A percentile compares a stretch with the other conserved stretches of the same genome.
phyloP scores from a whole-genome alignment of 345 rosid genomes.

The Cochlearia excelsa region DNA sequence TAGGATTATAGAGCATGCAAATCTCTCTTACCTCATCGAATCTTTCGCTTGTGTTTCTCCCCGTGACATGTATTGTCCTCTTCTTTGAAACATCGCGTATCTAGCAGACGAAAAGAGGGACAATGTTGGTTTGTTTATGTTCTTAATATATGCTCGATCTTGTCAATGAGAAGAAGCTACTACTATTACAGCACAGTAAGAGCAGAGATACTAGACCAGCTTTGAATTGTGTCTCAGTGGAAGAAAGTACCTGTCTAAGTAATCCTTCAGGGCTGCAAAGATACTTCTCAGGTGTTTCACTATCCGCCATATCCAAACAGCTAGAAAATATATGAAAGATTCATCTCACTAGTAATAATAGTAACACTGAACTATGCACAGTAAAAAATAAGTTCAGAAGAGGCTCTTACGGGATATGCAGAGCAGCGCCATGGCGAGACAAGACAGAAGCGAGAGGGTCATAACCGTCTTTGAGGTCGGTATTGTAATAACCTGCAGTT shows the following conservation, averaged over 20 bases:
- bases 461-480: constrained; percentile 58
- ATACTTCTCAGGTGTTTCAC: constrained; percentile 56
- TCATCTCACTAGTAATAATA: constrained; percentile 9
- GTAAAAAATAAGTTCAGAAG: constrained; percentile 11
- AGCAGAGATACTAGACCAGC: constrained; percentile 14
- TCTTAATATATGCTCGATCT: constrained; percentile 3
- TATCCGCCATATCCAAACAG: constrained; percentile 64
- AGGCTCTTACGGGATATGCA: constrained; percentile 54
- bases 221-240: constrained; percentile 10
- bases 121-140: constrained; percentile 10
- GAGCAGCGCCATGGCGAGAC: constrained; percentile 68
- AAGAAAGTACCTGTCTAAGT: constrained; percentile 48
- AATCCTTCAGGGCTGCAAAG: constrained; percentile 72
- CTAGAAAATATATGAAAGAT: constrained; percentile 33
- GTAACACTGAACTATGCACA: not conserved
- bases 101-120: constrained; percentile 34
- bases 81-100: constrained; percentile 46
- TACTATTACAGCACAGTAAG: constrained; percentile 4
- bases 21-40: constrained; percentile 46
- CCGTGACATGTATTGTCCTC: constrained; percentile 51
- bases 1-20: constrained; percentile 13
- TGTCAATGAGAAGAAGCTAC: constrained; percentile 12
- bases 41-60: constrained; percentile 56
- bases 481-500: constrained; percentile 63
- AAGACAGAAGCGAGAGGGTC: constrained; percentile 58